Evolutionary conservation across 345 rosid species (phyloP).

Genomic region (Lepidium didymum): DNA sequence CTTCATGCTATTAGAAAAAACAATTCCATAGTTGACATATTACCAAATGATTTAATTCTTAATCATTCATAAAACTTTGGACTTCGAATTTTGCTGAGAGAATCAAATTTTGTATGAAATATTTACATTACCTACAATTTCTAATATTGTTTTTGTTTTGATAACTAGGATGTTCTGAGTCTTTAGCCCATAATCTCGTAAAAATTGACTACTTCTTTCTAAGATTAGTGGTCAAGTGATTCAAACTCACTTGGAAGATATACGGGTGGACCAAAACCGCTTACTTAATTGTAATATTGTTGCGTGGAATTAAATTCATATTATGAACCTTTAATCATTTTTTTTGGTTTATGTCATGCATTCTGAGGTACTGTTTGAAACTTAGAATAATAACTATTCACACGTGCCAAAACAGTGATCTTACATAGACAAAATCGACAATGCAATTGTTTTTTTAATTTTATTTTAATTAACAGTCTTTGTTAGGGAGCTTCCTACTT

Average conservation of each 20-base stretch:
- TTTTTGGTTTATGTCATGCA: neutral
- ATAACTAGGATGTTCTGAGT: no score
- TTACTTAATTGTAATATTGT: no score
- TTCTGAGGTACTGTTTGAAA: slow-evolving; percentile 4
- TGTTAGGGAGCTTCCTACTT: slow-evolving; percentile 4
- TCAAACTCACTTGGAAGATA: no score
- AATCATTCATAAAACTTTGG: neutral
- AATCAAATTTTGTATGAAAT: neutral
- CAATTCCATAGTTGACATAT: neutral
- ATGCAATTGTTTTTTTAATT: neutral
- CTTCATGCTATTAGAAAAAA: neutral
- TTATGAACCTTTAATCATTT: neutral
- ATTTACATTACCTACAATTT: neutral
- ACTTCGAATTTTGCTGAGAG: neutral
- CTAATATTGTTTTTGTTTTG: neutral
- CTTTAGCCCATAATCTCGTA: no score
- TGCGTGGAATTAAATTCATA: no score
- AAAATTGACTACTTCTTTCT: no score
- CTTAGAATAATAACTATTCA: neutral
- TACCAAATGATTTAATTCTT: neutral
- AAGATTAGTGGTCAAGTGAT: no score
- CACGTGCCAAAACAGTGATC: slow-evolving; percentile 22
- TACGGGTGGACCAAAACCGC: no score
- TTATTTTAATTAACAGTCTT: neutral
- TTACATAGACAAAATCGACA: slow-evolving; percentile 5